Conservation (phyloP, 257 asterid species). For the Petrea volubilis region DNA sequence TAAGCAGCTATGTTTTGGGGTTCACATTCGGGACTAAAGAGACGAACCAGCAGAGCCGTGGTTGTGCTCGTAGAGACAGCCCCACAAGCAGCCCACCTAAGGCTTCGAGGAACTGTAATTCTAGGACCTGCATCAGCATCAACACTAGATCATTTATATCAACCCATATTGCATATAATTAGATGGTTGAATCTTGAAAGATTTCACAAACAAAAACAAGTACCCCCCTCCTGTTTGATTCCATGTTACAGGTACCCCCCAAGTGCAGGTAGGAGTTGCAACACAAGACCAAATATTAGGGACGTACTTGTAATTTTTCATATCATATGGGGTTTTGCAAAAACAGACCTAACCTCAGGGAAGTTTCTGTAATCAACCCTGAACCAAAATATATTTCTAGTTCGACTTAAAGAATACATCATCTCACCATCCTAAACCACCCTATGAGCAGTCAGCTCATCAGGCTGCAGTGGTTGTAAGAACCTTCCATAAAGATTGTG, state of each 20-base stretch:
- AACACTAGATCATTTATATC: not conserved
- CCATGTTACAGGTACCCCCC: too few species aligned
- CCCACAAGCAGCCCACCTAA: slow-evolving; percentile 87
- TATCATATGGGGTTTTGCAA: too few species aligned
- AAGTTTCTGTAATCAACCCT: too few species aligned
- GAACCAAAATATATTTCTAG: too few species aligned
- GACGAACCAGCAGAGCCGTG: slow-evolving; percentile 74
- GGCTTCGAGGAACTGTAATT: slow-evolving; percentile 71
- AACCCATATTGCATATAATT: not conserved
- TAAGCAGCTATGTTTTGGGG: slow-evolving; percentile 85
- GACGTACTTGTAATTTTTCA: too few species aligned
- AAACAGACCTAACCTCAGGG: too few species aligned
- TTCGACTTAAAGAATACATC: not conserved
- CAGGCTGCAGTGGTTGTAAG: not conserved
- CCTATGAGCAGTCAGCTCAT: not conserved
- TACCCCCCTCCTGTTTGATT: too few species aligned
- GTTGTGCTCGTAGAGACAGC: slow-evolving; percentile 61
- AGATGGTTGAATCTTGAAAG: not conserved
- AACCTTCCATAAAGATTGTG: not conserved
- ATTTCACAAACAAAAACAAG: not conserved
- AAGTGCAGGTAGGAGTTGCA: too few species aligned
- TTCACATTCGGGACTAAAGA: slow-evolving; percentile 84
- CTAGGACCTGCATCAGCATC: slow-evolving; percentile 70
- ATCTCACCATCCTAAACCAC: not conserved
- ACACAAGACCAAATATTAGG: too few species aligned